Evolutionary conservation across 257 asterid species (phyloP).

Genomic region (Marsdenia floribunda): DNA sequence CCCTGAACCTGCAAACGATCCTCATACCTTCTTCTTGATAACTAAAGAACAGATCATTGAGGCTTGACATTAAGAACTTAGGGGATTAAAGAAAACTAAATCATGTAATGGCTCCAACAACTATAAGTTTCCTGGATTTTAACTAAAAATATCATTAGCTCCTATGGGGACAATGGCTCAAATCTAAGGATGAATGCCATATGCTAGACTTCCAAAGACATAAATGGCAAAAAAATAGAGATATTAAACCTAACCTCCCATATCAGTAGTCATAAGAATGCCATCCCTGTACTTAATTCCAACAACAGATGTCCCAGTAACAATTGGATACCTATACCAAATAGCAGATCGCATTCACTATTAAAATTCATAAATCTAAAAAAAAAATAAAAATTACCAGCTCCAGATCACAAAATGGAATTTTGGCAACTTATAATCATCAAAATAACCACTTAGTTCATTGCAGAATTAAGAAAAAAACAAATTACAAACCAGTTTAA

Average conservation of each 20-base stretch:
- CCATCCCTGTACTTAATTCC: constrained; percentile 97
- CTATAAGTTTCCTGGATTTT: not conserved
- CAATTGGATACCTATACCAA: constrained; percentile 64
- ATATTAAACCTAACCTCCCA: constrained; percentile 75
- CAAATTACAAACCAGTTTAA: too few species aligned
- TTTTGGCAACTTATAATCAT: not conserved
- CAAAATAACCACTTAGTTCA: too few species aligned
- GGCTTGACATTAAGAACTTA: not conserved
- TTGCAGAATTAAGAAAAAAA: too few species aligned
- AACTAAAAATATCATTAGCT: not conserved
- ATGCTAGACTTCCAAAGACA: not conserved
- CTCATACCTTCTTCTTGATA: not conserved
- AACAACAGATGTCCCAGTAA: constrained; percentile 86
- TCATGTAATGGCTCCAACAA: not conserved
- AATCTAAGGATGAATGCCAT: not conserved
- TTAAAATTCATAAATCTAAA: not conserved
- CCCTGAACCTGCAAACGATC: not conserved
- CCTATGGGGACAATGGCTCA: too few species aligned
- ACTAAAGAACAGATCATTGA: not conserved
- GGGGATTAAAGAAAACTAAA: not conserved
- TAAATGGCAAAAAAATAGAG: not conserved
- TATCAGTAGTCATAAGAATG: constrained; percentile 80
- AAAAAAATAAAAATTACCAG: not conserved
- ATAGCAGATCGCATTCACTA: not conserved
- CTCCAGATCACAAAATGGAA: not conserved